phyloP scores from a whole-genome alignment of 2,329 filamentous ascomycete genomes.

The Sclerotinia subarctica region DNA sequence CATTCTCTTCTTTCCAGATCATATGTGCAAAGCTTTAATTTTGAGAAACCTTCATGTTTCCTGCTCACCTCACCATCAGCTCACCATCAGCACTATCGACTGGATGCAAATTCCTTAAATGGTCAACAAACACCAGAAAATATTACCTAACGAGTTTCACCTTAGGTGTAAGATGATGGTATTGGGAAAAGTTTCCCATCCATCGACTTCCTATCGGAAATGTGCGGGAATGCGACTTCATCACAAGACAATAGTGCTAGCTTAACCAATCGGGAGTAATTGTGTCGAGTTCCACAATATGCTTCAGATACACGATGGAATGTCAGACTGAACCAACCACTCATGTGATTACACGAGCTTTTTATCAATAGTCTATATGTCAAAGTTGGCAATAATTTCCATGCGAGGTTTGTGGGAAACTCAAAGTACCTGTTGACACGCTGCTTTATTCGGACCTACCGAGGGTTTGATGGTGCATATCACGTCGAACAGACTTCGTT shows the following conservation, averaged over 20 bases:
- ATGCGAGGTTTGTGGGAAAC: neutral
- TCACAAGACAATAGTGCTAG: neutral
- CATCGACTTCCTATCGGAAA: neutral
- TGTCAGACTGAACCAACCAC: slow-evolving; percentile 6
- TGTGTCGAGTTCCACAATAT: slow-evolving; percentile 9
- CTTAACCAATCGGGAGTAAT: slow-evolving; percentile 1
- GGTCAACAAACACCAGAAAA: neutral
- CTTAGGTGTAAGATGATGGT: neutral
- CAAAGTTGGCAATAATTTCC: slow-evolving; percentile 12
- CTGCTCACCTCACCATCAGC: neutral
- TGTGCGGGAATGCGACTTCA: neutral
- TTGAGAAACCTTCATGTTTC: neutral
- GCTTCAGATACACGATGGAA: neutral
- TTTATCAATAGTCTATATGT: neutral
- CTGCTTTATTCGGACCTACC: neutral
- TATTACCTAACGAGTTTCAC: neutral
- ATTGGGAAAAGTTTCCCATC: slow-evolving; percentile 7
- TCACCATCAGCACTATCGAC: neutral
- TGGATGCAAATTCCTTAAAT: slow-evolving; percentile 3
- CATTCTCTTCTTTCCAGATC: neutral
- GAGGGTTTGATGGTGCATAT: neutral
- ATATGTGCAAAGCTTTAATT: neutral
- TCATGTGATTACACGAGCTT: slow-evolving; percentile 16
- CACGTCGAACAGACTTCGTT: neutral
- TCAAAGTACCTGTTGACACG: neutral